Evolutionary conservation across 495 filamentous ascomycete species (phyloP).

Genomic region (Penicillium ucsense): DNA sequence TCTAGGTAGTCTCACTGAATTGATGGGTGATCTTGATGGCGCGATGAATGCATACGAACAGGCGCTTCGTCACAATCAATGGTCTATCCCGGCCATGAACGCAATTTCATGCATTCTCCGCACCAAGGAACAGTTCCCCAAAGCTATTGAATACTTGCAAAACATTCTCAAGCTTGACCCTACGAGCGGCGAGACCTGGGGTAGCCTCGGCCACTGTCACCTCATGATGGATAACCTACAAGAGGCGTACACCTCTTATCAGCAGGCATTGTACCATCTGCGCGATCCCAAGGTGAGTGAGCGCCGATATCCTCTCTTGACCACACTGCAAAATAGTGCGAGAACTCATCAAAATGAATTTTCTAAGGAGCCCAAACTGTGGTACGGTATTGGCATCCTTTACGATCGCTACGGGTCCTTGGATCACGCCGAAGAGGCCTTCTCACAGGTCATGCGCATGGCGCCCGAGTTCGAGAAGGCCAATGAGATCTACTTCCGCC

Average conservation of each 20-base stretch:
- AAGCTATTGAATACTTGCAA: constrained; percentile 87
- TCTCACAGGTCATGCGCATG: constrained; percentile 99
- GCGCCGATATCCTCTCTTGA: no score
- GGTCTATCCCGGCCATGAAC: constrained; percentile 90
- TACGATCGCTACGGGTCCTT: constrained; percentile 96
- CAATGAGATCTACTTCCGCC: constrained; percentile 97
- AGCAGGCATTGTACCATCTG: constrained; percentile 87
- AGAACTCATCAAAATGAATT: neutral
- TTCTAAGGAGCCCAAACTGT: constrained; percentile 82
- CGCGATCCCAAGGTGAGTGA: constrained; percentile 82
- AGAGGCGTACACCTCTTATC: constrained; percentile 96
- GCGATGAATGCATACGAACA: constrained; percentile 83
- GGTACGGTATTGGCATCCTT: constrained; percentile 98
- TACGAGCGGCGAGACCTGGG: constrained; percentile 92
- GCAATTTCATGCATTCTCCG: constrained; percentile 85
- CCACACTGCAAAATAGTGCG: neutral
- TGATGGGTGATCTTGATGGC: constrained; percentile 80
- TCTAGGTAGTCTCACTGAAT: constrained; percentile 79
- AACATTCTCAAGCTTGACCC: constrained; percentile 83
- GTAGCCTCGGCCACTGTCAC: constrained; percentile 90
- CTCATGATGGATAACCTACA: constrained; percentile 99
- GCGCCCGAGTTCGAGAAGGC: constrained; percentile 97
- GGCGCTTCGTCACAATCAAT: constrained; percentile 75
- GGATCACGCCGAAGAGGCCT: constrained; percentile 96
- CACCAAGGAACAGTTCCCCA: constrained; percentile 85